A percentile compares a stretch with the other conserved stretches of the same genome.
Evolutionary conservation across 2,329 filamentous ascomycete species (phyloP).

Genomic region (Ophiosphaerella korrae): DNA sequence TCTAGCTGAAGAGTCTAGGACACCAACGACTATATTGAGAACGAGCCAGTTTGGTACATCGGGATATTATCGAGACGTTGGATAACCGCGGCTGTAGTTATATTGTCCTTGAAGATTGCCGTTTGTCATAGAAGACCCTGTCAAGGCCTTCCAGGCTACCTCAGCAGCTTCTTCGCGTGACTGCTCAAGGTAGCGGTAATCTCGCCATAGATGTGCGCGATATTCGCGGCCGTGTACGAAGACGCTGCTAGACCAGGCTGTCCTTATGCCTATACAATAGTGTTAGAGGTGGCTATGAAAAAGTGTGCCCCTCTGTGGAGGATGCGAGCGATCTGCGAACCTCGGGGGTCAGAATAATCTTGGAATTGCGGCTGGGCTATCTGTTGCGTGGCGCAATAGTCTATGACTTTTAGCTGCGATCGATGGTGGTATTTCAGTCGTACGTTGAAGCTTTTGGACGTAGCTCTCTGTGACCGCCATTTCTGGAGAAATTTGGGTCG

Average conservation of each 20-base stretch:
- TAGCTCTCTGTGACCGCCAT: constrained; percentile 41
- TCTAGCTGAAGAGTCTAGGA: too few species aligned
- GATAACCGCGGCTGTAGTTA: constrained; percentile 24
- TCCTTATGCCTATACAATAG: constrained; percentile 34
- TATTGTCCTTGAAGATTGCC: constrained; percentile 23
- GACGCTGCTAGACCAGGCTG: constrained; percentile 45
- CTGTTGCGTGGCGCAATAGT: constrained; percentile 40
- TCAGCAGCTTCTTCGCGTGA: constrained; percentile 46
- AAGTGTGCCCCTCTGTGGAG: not conserved
- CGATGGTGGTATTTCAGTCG: constrained; percentile 10
- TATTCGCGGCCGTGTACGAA: constrained; percentile 43
- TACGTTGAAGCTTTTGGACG: constrained; percentile 41
- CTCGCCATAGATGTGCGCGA: constrained; percentile 42
- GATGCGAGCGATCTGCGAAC: constrained; percentile 21
- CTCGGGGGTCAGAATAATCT: constrained; percentile 46
- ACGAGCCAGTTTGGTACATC: too few species aligned
- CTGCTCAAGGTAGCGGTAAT: constrained; percentile 44
- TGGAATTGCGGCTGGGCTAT: constrained; percentile 45
- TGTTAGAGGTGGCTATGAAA: constrained; percentile 16
- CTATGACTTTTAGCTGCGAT: constrained; percentile 24
- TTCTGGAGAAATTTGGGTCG: constrained; percentile 17
- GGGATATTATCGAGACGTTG: constrained; percentile 21
- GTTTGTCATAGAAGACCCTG: constrained; percentile 17
- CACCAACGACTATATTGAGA: too few species aligned
- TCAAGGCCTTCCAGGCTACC: constrained; percentile 40